These are phyloP conservation scores for Entelexis paramagnoliae DNA, from an alignment of 1,139 yeast genomes.

Conservation along the genomic window DNA sequence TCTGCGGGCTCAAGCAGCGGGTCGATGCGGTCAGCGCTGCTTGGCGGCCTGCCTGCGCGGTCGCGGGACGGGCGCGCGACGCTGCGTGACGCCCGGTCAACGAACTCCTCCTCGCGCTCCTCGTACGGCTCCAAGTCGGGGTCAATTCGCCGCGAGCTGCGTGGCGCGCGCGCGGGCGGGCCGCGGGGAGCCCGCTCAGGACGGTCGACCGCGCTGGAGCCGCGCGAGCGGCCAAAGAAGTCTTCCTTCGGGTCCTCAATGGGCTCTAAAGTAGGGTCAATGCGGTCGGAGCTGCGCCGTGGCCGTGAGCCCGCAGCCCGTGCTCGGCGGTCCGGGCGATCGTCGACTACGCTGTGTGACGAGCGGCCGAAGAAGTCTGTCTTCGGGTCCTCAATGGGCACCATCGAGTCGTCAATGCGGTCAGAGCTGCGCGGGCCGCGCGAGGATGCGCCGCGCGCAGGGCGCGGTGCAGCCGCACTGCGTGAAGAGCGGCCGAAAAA, in stretches of 20 bases:
- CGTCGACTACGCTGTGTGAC: not conserved
- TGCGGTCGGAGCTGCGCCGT: not conserved
- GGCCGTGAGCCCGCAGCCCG: not conserved
- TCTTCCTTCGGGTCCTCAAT: not conserved
- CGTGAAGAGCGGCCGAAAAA: not conserved
- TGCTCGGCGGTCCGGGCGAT: not conserved
- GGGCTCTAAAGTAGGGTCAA: not conserved
- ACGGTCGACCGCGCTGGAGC: not conserved
- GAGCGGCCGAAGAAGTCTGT: not conserved
- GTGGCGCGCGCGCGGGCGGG: not conserved
- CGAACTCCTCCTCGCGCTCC: not conserved
- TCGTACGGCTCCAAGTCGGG: not conserved
- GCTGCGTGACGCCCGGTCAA: not conserved
- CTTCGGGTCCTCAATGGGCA: not conserved
- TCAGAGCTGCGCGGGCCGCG: too few relatives aligned
- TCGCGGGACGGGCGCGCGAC: not conserved
- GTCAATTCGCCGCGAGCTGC: not conserved
- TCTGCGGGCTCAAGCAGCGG: constrained; percentile 5
- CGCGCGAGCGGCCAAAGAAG: not conserved
- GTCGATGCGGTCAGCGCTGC: not conserved
- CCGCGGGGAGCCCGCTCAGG: not conserved
- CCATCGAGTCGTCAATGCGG: not conserved
- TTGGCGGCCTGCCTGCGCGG: not conserved
- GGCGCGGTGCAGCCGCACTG: too few relatives aligned
- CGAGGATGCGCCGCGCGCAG: too few relatives aligned